These are phyloP conservation scores for Exophiala mesophila DNA, from an alignment of 2,329 filamentous ascomycete species.

Conservation along the genomic window DNA sequence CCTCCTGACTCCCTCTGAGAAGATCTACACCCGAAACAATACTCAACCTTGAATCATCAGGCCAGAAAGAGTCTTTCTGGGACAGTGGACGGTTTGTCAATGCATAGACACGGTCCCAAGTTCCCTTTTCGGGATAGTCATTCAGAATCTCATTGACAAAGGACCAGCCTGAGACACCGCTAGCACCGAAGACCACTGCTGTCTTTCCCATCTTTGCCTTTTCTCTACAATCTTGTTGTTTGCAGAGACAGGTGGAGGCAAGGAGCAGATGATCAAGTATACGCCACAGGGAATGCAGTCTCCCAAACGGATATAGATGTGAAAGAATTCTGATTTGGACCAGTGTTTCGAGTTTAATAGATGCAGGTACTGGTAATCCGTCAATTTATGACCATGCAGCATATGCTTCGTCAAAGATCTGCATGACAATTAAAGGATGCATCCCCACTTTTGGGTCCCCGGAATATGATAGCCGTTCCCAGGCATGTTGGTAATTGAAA, in stretches of 20 bases:
- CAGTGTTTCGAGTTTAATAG: too few relatives aligned
- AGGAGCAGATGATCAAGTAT: too few relatives aligned
- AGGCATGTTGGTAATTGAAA: too few relatives aligned
- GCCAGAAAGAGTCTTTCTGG: slow-evolving; percentile 34
- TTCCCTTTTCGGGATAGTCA: slow-evolving; percentile 32
- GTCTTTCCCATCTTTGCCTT: slow-evolving; percentile 20
- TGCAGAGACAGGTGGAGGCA: too few relatives aligned
- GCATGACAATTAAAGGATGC: too few relatives aligned
- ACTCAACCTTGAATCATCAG: slow-evolving; percentile 31
- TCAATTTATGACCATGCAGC: too few relatives aligned
- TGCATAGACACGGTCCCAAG: slow-evolving; percentile 37
- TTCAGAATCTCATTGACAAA: slow-evolving; percentile 37
- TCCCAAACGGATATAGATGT: too few relatives aligned
- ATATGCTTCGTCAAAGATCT: too few relatives aligned
- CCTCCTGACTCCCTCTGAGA: slow-evolving; percentile 9
- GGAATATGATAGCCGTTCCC: background rate
- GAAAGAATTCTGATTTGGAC: too few relatives aligned
- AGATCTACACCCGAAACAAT: slow-evolving; percentile 39
- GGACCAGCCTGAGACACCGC: slow-evolving; percentile 42
- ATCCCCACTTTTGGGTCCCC: background rate
- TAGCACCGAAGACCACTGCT: slow-evolving; percentile 40
- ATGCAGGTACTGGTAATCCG: too few relatives aligned
- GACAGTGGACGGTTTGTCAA: slow-evolving; percentile 38
- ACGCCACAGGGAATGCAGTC: too few relatives aligned
- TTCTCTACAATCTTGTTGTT: too few relatives aligned